These are phyloP conservation scores for Aegilops umbellulata DNA, from an alignment of 176 grass and related monocot genomes.

Conservation along the genomic window DNA sequence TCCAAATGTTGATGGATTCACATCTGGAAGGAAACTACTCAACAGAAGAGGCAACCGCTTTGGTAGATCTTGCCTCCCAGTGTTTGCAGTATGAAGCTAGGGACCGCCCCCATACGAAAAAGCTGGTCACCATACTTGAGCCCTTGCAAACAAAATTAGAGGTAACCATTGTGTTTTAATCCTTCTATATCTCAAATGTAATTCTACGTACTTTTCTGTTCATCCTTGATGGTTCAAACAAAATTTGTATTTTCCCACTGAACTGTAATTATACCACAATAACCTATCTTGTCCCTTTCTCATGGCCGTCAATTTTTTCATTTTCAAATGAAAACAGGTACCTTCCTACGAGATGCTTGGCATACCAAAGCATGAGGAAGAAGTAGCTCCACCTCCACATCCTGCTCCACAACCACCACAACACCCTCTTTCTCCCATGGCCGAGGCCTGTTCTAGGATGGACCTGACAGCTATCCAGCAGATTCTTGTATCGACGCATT, in stretches of 20 bases:
- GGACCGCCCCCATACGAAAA: constrained; percentile 81
- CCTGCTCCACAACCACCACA: constrained; percentile 60
- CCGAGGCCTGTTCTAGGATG: constrained; percentile 91
- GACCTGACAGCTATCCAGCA: constrained; percentile 94
- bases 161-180: constrained; percentile 30
- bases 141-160: constrained; percentile 90
- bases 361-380: constrained; percentile 66
- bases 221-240: not conserved
- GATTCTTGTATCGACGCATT: constrained; percentile 75
- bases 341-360: constrained; percentile 90
- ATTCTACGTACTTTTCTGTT: not conserved
- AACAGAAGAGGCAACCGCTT: constrained; percentile 70
- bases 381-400: constrained; percentile 5
- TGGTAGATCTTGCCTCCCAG: constrained; percentile 83
- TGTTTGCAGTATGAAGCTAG: constrained; percentile 94
- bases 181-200: constrained; percentile 1
- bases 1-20: constrained; percentile 80
- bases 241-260: not conserved
- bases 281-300: not conserved
- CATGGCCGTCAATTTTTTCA: constrained; percentile 17
- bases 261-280: not conserved
- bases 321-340: constrained; percentile 47
- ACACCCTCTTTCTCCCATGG: constrained; percentile 74
- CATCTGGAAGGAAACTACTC: constrained; percentile 98
- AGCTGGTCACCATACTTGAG: constrained; percentile 62